Base-by-base conservation (phyloP, 2,329 filamentous ascomycete species). In the Venturia nashicola region DNA sequence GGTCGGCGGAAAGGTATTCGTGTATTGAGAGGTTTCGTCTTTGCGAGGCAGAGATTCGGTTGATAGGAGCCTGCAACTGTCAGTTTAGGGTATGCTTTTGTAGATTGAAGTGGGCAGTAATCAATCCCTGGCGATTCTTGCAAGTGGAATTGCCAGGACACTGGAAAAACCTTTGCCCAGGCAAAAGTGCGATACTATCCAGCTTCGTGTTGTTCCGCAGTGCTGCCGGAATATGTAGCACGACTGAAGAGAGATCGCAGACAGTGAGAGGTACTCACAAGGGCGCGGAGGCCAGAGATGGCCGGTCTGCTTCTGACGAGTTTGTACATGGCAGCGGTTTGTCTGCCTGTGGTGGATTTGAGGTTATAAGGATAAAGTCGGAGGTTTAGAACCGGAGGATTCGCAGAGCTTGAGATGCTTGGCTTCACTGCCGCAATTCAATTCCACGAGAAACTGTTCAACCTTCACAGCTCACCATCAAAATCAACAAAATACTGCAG, bases 1-100 rank as follows among this genome's bases (percentile, higher is more conserved):
- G 87, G 77, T 92, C 90, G 72, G 91, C 91, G 72, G 94, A 97
- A 74, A 93, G 88, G 81, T 97, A 97, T 82, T 99, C 94, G 83
- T 99, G 94, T 74, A 99, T 96, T 75, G 91, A 94, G 75, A 99
- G 85, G 74, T 89, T 87, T 81, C 94, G 86, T 79, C 83, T 85
- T 80, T 97, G 92, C 79, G 73, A 84, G 70, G 84, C 70, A 79
- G 83, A 72, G 83, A 80, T 77, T 71, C 75, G 78, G 72, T 78
- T 79, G 68, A 82, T 70, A 65, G 82, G 78, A 62, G 78, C 83
- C 79, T 89, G 80, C 62, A 63, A 39, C 11, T 61, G 55, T 61
- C 36, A 63, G 43, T 48, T 48, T 59, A 18, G 42, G 63, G 43
- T 39, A 43, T 36, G 55, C 66, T 48, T 55, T 57, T 12, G 57